A percentile compares a stretch with the other conserved stretches of the same genome.
phyloP scores from a whole-genome alignment of 768 basidiomycete genomes.

The Pulveroboletus sp. region DNA sequence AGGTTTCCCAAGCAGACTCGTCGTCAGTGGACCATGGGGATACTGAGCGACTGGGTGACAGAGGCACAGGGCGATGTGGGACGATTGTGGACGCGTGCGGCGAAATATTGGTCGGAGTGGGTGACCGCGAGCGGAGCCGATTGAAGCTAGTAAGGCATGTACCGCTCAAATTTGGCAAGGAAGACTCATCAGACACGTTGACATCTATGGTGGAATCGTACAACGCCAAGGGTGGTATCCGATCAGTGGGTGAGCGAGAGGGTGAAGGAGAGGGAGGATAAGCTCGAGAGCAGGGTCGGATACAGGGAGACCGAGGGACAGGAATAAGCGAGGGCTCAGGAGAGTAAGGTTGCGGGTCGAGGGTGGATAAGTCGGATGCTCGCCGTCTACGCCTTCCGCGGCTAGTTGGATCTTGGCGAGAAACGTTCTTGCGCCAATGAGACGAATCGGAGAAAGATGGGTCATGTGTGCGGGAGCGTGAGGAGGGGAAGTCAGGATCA shows the following conservation, averaged over 20 bases:
- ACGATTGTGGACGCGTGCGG: constrained; percentile 20
- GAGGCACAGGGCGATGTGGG: constrained; percentile 13
- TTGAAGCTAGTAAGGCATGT: constrained; percentile 4
- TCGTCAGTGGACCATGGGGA: constrained; percentile 77
- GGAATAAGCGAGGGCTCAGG: constrained; percentile 16
- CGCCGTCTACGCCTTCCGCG: constrained; percentile 65
- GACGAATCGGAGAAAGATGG: constrained; percentile 41
- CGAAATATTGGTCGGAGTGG: constrained; percentile 36
- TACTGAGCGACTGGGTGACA: constrained; percentile 20
- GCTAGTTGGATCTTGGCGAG: constrained; percentile 36
- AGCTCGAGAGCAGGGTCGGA: constrained; percentile 40
- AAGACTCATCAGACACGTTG: neutral
- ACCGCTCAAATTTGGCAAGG: neutral
- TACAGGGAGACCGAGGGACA: constrained; percentile 37
- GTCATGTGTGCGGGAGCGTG: constrained; percentile 41
- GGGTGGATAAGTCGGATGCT: constrained; percentile 35
- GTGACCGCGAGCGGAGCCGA: constrained; percentile 31
- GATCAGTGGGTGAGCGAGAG: constrained; percentile 37
- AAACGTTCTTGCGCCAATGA: constrained; percentile 55
- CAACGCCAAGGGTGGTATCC: constrained; percentile 29
- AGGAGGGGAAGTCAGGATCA: constrained; percentile 21
- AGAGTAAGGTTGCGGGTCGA: constrained; percentile 31
- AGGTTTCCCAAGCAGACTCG: constrained; percentile 72
- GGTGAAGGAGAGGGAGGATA: constrained; percentile 56
- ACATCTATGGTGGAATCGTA: constrained; percentile 16